Base-by-base conservation (phyloP, 116 monocot genomes). In the Cymodocea nodosa region DNA sequence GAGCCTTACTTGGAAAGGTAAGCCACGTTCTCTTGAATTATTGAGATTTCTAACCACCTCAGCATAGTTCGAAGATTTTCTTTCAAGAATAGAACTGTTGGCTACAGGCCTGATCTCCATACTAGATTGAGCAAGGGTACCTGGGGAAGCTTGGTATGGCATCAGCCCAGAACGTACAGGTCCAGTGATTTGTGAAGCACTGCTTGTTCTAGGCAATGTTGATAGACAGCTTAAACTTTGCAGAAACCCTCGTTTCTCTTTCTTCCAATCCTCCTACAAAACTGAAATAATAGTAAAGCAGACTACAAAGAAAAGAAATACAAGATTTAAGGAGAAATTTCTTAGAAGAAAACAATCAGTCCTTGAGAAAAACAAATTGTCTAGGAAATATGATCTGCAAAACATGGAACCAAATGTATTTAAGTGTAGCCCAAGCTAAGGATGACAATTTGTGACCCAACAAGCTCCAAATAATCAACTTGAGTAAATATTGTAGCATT, bases 241-340 rank as follows among this genome's bases (percentile, higher is more conserved):
- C 72, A 99, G 74, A 60, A 92, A 99, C 40, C 89, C 92, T 50
- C 76, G 82, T 73, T 82, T 99, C 65, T 89, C 89, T 62, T 85
- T 99, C 50, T 92, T 79, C 99, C 99, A 99, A 52, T 99, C 92
- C 71, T 99, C 99, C 99, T 98, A 68, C 16, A 10, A 59, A 37
- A 56, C 59, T 52, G 24, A 35, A 62, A 50, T 8, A 30, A 48
- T 10, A 49, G 57, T 44, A 52, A 13, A 50, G 10, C 40, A 23
- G 51, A 20, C 37, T 9, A 40, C 5, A 56, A 5, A 10, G 23
- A 2, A 23, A 56, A 22, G 18, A 7, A 18, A 56, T 20, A 23
- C 23, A 23, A 23, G 9, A 18, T 56, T 2, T 56, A 4, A 2
- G 3, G 15, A 17, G 6, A 56, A 22, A 9, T 11, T 20, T 20